Evolutionary conservation across 2,329 filamentous ascomycete genomes (phyloP).

Genomic region (Penicillium fuscoglaucum): DNA sequence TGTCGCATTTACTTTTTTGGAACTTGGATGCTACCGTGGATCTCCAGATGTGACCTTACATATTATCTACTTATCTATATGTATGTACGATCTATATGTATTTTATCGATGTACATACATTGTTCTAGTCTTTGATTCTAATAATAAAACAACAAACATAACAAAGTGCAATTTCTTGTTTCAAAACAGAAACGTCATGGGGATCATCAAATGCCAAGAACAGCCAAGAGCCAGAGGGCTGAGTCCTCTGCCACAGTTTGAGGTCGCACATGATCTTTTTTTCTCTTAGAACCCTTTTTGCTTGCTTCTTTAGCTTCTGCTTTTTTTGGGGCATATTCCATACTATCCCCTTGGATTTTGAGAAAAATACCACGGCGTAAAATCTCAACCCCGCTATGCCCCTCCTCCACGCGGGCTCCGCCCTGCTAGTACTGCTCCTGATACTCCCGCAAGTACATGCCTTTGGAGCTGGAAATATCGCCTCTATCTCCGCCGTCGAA

Average conservation of each 20-base stretch:
- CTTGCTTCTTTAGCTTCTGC: background rate
- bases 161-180: background rate
- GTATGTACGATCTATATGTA: too few species aligned
- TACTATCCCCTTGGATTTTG: background rate
- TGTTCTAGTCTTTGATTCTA: background rate
- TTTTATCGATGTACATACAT: too few species aligned
- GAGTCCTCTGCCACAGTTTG: background rate
- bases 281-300: background rate
- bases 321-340: background rate
- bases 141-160: background rate
- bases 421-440: conserved; percentile 41
- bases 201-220: conserved; percentile 2
- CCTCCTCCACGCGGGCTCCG: conserved; percentile 29
- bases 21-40: conserved; percentile 20
- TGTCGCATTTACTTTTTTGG: background rate
- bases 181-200: conserved; percentile 1
- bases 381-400: conserved; percentile 17
- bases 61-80: too few species aligned
- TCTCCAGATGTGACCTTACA: conserved; percentile 15
- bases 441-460: conserved; percentile 43
- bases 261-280: background rate
- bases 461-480: conserved; percentile 51
- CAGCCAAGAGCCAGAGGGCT: conserved; percentile 8
- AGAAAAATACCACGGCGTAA: background rate
- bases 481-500: conserved; percentile 52